phyloP scores from a whole-genome alignment of 2,329 filamentous ascomycete species.

The Xylaria digitata region DNA sequence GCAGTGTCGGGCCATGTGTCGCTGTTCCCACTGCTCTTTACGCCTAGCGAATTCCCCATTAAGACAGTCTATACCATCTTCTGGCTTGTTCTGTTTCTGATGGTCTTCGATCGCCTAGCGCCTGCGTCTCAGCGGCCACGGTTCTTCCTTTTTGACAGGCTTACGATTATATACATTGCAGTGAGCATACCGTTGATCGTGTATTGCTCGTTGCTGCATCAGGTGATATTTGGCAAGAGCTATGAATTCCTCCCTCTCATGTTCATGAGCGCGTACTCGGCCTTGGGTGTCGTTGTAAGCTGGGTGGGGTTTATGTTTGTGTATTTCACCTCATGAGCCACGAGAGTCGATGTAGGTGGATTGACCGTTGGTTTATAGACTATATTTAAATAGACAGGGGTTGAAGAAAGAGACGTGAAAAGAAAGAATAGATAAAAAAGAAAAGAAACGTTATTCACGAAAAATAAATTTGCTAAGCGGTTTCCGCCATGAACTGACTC shows the following conservation, averaged over 20 bases:
- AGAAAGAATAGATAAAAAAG: background rate
- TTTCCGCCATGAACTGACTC: background rate
- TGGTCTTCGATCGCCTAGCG: constrained; percentile 87
- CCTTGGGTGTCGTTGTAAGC: constrained; percentile 93
- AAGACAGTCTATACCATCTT: constrained; percentile 93
- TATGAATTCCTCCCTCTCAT: constrained; percentile 95
- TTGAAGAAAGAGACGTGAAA: background rate
- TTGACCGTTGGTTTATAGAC: background rate
- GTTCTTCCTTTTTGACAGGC: constrained; percentile 90
- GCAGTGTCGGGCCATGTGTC: constrained; percentile 95
- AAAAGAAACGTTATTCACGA: no score
- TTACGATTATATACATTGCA: constrained; percentile 88
- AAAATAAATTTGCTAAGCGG: no score
- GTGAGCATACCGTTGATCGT: constrained; percentile 88
- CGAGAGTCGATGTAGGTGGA: constrained; percentile 45
- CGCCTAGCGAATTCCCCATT: constrained; percentile 89
- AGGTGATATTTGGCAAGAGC: constrained; percentile 81
- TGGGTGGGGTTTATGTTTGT: constrained; percentile 96
- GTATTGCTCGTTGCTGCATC: constrained; percentile 88
- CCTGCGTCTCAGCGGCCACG: constrained; percentile 83
- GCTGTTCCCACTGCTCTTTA: constrained; percentile 93
- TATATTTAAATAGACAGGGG: background rate
- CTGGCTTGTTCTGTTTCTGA: constrained; percentile 88
- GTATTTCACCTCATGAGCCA: constrained; percentile 75
- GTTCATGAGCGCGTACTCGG: constrained; percentile 96